Percentiles rank a stretch among this genome's conserved stretches.
Conservation (phyloP, 768 basidiomycete genomes). For the Inosperma sp. region DNA sequence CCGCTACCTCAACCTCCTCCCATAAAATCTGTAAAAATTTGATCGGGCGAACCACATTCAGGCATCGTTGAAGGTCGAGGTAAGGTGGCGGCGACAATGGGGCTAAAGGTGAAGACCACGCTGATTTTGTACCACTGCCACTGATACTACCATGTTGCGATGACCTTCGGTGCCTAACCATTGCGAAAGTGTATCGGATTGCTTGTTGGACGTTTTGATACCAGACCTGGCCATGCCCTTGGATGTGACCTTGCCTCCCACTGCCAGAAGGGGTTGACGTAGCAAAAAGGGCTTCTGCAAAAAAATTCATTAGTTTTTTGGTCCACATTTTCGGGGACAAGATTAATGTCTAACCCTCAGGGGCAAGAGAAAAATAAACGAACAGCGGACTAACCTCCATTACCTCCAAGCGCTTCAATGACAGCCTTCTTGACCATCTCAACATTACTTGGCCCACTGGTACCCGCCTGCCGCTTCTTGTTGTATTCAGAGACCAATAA, state of each 20-base stretch:
- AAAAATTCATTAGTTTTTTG: no score
- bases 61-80: conserved; percentile 62
- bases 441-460: conserved; percentile 13
- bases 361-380: background rate
- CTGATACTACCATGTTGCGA: no score
- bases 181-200: conserved; percentile 51
- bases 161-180: no score
- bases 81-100: conserved; percentile 56
- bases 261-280: background rate
- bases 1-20: conserved; percentile 53
- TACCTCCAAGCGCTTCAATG: conserved; percentile 11
- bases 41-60: conserved; percentile 50
- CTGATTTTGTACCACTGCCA: no score
- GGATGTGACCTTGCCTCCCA: background rate
- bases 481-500: conserved; percentile 36
- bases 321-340: no score
- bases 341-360: no score
- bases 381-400: conserved; percentile 31
- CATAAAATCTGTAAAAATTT: conserved; percentile 63
- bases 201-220: conserved; percentile 52
- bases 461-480: conserved; percentile 22
- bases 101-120: no score
- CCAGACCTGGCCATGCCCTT: conserved; percentile 32
- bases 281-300: background rate
- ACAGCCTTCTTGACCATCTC: background rate